Percentiles rank a stretch among this genome's conserved stretches.
phyloP scores from a whole-genome alignment of 2,329 filamentous ascomycete species.

The Penicillium sp. region DNA sequence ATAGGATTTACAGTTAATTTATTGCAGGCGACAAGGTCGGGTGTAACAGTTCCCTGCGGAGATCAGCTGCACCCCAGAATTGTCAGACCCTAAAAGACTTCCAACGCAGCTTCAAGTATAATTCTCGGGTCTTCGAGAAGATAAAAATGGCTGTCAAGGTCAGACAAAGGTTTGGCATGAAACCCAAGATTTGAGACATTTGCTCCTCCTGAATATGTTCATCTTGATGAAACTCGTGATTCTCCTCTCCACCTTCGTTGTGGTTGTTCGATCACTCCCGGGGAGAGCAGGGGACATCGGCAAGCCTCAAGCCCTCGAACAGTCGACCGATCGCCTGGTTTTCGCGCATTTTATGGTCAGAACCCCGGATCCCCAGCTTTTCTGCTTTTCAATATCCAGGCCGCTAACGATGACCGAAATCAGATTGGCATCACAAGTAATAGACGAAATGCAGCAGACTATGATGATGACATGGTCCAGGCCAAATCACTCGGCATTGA shows the following conservation, averaged over 20 bases:
- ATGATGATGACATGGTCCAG: constrained; percentile 44
- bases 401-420: neutral
- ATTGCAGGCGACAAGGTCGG: neutral
- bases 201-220: neutral
- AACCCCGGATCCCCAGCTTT: neutral
- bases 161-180: too few relatives aligned
- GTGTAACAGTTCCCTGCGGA: constrained; percentile 6
- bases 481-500: constrained; percentile 43
- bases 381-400: neutral
- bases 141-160: neutral
- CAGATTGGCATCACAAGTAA: constrained; percentile 44
- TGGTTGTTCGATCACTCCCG: constrained; percentile 3
- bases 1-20: neutral
- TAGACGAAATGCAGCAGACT: constrained; percentile 40
- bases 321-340: constrained; percentile 27
- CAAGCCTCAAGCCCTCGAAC: neutral
- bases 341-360: constrained; percentile 44
- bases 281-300: neutral
- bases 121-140: neutral
- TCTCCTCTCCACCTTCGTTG: neutral
- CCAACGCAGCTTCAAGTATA: neutral
- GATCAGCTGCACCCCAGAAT: constrained; percentile 8
- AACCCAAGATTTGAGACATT: too few relatives aligned
- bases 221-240: neutral
- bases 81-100: neutral